Evolutionary conservation across 441 rosid genomes (phyloP).

Genomic region (Pelargonium fulgidum): DNA sequence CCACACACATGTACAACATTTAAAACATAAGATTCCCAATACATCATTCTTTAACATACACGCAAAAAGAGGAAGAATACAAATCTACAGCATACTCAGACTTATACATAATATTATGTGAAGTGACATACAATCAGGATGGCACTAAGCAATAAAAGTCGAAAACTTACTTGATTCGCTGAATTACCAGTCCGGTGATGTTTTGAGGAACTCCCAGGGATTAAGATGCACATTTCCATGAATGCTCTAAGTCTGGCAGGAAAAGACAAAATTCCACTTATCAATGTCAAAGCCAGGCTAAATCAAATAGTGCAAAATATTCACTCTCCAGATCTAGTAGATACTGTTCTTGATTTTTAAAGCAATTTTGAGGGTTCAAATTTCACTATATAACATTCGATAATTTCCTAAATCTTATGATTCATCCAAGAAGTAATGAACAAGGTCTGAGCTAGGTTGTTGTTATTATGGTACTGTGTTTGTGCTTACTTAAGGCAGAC

Average conservation of each 20-base stretch:
- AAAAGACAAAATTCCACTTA: slow-evolving; percentile 11
- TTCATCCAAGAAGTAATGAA: too few species aligned
- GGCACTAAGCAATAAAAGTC: slow-evolving; percentile 12
- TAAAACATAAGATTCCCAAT: background rate
- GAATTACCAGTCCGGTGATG: slow-evolving; percentile 29
- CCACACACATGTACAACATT: background rate
- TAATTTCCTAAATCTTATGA: too few species aligned
- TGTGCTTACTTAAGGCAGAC: too few species aligned
- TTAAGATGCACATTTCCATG: slow-evolving; percentile 87
- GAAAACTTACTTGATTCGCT: slow-evolving; percentile 46
- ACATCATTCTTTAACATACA: background rate
- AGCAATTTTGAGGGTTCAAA: background rate
- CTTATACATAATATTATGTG: slow-evolving; percentile 2
- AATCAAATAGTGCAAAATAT: slow-evolving; percentile 11
- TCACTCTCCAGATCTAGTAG: slow-evolving; percentile 9
- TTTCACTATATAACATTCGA: background rate
- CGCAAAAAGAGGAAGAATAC: background rate
- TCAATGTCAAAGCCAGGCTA: slow-evolving; percentile 7
- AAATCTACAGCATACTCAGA: background rate
- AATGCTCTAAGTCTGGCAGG: slow-evolving; percentile 72
- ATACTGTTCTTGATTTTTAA: slow-evolving; percentile 7
- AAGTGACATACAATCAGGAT: slow-evolving; percentile 1
- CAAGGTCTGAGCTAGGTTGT: too few species aligned
- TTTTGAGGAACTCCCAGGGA: slow-evolving; percentile 65
- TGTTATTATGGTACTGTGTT: too few species aligned